Evolutionary conservation across 2,329 filamentous ascomycete species (phyloP), one percentile per base, ranked within the genome.

Genomic region (Aspergillus novofumigatus): DNA sequence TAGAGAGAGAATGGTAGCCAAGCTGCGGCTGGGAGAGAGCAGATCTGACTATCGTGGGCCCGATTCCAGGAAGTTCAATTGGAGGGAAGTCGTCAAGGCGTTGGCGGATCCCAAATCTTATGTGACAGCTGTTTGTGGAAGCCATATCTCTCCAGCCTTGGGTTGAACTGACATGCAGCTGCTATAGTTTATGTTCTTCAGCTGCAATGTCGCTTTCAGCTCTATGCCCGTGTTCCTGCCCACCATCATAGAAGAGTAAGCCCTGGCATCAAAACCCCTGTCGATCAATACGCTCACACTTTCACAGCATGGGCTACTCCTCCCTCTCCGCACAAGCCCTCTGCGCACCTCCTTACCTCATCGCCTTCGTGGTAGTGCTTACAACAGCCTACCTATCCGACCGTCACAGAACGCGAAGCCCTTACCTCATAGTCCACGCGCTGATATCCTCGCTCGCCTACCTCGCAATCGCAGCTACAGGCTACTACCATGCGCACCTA

Each of bases 211-310:
- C 71, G 89, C 91, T 11, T 96, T 96, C 77, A 87, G 86, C 67
- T 93, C 89, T 23, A 86, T 96, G 70, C 92, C 92, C 2, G 90
- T 94, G 51, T 96, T 96, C 70, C 81, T 96, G 2, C 91, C 91
- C 38, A 91, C 89, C 25, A 91, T 95, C 60, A 82, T 95, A 49
- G 78, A 80, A 58, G 83, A 87, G 69, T 79, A 65, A 56, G 72
- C 66, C 45, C 14, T 8, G 25, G 38, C 32, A n/a, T 11, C 17
- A 26, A 26, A 4, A 38, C 50, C 20, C 4, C 2, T 20, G 4
- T 11, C n/a, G 8, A 29, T 26, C 53, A 6, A 21, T 21, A 53
- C 56, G 23, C 56, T 49, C 49, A 26, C 26, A 1, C 2, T 4
- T 4, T 17, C 6, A 51, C 59, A 79, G 77, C 58, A 86, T 95